phyloP scores from a whole-genome alignment of 495 filamentous ascomycete genomes.

The Hyaloscypha bicolor region DNA sequence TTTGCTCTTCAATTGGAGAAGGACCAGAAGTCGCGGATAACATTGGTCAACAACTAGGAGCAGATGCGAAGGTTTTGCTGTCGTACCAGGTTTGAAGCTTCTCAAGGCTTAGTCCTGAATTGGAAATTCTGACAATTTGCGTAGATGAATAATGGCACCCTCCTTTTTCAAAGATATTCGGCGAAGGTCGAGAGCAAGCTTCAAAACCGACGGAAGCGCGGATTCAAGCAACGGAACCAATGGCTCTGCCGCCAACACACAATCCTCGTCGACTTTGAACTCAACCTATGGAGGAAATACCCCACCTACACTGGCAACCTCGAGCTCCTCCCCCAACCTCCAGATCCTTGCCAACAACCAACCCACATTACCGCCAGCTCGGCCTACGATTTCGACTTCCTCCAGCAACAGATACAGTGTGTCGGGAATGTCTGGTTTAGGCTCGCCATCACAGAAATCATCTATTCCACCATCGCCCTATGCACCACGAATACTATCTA shows the following conservation, averaged over 20 bases:
- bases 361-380: constrained; percentile 46
- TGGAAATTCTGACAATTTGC: neutral
- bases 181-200: constrained; percentile 69
- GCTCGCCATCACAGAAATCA: constrained; percentile 56
- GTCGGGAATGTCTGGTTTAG: constrained; percentile 55
- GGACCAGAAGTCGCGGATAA: neutral
- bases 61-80: neutral
- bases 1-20: neutral
- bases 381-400: constrained; percentile 44
- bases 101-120: neutral
- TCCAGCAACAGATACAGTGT: constrained; percentile 53
- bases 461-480: constrained; percentile 69
- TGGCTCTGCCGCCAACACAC: constrained; percentile 52
- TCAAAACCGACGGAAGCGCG: constrained; percentile 57
- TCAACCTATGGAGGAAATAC: constrained; percentile 61
- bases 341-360: constrained; percentile 44
- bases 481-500: constrained; percentile 73
- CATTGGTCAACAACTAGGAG: neutral
- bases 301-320: constrained; percentile 31
- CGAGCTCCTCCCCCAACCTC: constrained; percentile 58
- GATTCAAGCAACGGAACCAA: constrained; percentile 53
- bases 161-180: constrained; percentile 79
- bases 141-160: constrained; percentile 39
- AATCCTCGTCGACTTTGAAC: constrained; percentile 67
- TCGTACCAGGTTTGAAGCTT: neutral